Conservation (phyloP, 352 stramenopile species). For the Phytophthora kernoviae region DNA sequence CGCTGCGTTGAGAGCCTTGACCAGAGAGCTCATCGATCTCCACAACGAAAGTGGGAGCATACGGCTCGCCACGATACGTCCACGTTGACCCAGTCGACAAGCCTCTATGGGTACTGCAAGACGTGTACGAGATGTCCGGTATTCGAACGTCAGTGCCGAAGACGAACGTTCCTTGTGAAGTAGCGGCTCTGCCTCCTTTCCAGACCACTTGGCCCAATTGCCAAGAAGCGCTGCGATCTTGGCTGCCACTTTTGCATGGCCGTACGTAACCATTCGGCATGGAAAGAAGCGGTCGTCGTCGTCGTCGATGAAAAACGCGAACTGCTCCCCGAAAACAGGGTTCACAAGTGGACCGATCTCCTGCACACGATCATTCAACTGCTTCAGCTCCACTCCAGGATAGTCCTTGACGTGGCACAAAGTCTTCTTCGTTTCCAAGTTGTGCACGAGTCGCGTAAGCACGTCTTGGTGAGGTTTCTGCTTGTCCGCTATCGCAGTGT, state of each 20-base stretch:
- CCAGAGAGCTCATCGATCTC: conserved; percentile 18
- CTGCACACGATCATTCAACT: conserved; percentile 26
- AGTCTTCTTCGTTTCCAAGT: conserved; percentile 29
- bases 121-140: conserved; percentile 8
- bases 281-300: conserved; percentile 18
- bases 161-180: conserved; percentile 11
- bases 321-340: conserved; percentile 26
- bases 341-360: conserved; percentile 18
- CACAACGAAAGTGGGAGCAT: conserved; percentile 18
- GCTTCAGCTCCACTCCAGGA: conserved; percentile 17
- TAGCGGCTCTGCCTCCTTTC: conserved; percentile 12
- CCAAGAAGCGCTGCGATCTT: not conserved
- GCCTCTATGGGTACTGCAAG: conserved; percentile 3
- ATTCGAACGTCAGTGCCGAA: conserved; percentile 5
- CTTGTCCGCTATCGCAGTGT: conserved; percentile 6
- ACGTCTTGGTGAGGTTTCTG: conserved; percentile 16
- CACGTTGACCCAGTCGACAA: conserved; percentile 2
- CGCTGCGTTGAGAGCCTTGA: conserved; percentile 1
- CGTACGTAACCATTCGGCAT: conserved; percentile 18
- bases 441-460: conserved; percentile 23
- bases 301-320: conserved; percentile 35
- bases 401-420: conserved; percentile 30
- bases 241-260: conserved; percentile 13
- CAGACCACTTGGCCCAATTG: conserved; percentile 1
- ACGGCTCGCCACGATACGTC: conserved; percentile 28